Conservation (phyloP, 1,139 yeast genomes). For the Trichomonascaceae sp. region DNA sequence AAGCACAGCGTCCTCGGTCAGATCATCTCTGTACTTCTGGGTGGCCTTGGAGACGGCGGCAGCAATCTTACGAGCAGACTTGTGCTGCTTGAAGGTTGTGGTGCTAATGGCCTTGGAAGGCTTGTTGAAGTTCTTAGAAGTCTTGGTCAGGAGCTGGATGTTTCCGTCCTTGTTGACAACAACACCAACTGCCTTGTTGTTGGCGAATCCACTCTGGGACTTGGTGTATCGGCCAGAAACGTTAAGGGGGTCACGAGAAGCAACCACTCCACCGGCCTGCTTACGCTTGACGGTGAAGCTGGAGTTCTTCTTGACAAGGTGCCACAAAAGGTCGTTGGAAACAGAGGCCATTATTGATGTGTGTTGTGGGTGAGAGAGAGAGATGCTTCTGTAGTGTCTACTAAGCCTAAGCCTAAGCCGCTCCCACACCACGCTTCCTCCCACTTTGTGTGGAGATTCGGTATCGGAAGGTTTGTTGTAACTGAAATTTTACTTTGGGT, state of each 20-base stretch:
- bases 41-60: slow-evolving; percentile 33
- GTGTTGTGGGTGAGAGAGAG: too few species aligned
- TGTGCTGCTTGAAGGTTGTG: slow-evolving; percentile 31
- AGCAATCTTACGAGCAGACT: slow-evolving; percentile 31
- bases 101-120: slow-evolving; percentile 29
- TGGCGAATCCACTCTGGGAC: slow-evolving; percentile 34
- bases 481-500: too few species aligned
- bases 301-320: slow-evolving; percentile 34
- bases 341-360: slow-evolving; percentile 2
- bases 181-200: slow-evolving; percentile 36
- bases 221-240: slow-evolving; percentile 33
- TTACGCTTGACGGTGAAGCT: slow-evolving; percentile 35
- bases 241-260: slow-evolving; percentile 39
- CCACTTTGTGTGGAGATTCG: too few species aligned
- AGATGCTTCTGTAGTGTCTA: too few species aligned
- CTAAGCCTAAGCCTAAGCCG: too few species aligned
- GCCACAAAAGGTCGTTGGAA: slow-evolving; percentile 36
- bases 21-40: slow-evolving; percentile 36
- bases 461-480: too few species aligned
- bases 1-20: slow-evolving; percentile 33
- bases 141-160: slow-evolving; percentile 31
- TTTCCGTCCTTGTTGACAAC: slow-evolving; percentile 26
- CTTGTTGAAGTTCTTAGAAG: slow-evolving; percentile 30
- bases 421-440: too few species aligned
- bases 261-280: slow-evolving; percentile 27